A percentile compares a stretch with the other conserved stretches of the same genome.
These are phyloP conservation scores for Metschnikowia picachoensis DNA, from an alignment of 805 yeast species.

Conservation along the genomic window DNA sequence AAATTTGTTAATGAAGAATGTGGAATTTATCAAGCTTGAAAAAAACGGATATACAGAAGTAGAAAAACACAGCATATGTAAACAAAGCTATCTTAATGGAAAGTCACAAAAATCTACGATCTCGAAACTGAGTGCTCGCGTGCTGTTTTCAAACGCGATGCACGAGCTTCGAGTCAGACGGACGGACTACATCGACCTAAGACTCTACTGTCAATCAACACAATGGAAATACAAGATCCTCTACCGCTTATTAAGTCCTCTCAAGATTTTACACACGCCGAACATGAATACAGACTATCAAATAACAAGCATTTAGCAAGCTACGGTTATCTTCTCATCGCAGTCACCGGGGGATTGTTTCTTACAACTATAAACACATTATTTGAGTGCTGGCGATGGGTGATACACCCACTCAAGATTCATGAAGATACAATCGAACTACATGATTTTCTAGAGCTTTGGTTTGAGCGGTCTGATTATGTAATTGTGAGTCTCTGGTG, in stretches of 20 bases:
- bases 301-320: constrained; percentile 8
- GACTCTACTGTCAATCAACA: too few relatives aligned
- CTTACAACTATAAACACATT: constrained; percentile 31
- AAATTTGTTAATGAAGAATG: too few relatives aligned
- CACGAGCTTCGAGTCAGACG: too few relatives aligned
- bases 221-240: constrained; percentile 13
- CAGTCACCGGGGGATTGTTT: constrained; percentile 31
- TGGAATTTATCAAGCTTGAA: too few relatives aligned
- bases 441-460: constrained; percentile 11
- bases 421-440: constrained; percentile 9
- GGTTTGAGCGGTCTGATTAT: constrained; percentile 25
- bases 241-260: constrained; percentile 16
- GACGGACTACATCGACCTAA: too few relatives aligned
- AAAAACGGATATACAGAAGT: too few relatives aligned
- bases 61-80: too few relatives aligned
- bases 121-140: too few relatives aligned
- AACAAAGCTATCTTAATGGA: too few relatives aligned
- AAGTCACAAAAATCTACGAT: too few relatives aligned
- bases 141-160: too few relatives aligned
- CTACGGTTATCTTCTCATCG: constrained; percentile 30
- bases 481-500: constrained; percentile 36
- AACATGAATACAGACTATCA: constrained; percentile 1
- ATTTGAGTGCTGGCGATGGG: constrained; percentile 33
- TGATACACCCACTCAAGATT: constrained; percentile 27
- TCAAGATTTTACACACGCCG: constrained; percentile 3